Evolutionary conservation across 1,139 yeast genomes (phyloP).

Genomic region (Wickerhamomyces sp.): DNA sequence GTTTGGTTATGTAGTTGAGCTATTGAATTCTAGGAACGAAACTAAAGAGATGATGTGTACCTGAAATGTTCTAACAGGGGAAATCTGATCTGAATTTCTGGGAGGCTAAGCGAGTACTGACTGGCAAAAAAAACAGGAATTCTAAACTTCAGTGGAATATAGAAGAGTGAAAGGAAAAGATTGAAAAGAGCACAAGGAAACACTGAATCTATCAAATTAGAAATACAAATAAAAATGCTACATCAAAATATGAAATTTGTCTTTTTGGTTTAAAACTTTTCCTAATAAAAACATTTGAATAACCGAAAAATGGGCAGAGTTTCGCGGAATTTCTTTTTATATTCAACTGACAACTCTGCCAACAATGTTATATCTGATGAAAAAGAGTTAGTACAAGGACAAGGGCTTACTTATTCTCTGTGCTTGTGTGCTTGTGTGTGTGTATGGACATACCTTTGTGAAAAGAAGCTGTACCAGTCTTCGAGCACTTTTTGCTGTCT

Average conservation of each 20-base stretch:
- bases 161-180: no score
- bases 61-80: not conserved
- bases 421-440: no score
- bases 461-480: slow-evolving; percentile 56
- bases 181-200: no score
- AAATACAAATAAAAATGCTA: not conserved
- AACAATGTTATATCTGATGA: slow-evolving; percentile 33
- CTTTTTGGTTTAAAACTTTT: no score
- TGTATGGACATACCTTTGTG: slow-evolving; percentile 40
- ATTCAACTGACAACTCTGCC: slow-evolving; percentile 24
- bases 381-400: not conserved
- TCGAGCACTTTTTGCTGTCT: slow-evolving; percentile 47
- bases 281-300: no score
- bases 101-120: no score
- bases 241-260: not conserved
- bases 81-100: not conserved
- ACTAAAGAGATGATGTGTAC: not conserved
- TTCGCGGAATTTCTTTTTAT: not conserved
- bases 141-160: no score
- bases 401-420: not conserved
- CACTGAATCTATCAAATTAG: no score
- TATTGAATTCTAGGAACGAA: no score
- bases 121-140: no score
- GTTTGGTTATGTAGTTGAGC: not conserved
- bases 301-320: not conserved